These are phyloP conservation scores for Lentinus tigrinus DNA, from an alignment of 768 basidiomycete genomes.

Conservation along the genomic window DNA sequence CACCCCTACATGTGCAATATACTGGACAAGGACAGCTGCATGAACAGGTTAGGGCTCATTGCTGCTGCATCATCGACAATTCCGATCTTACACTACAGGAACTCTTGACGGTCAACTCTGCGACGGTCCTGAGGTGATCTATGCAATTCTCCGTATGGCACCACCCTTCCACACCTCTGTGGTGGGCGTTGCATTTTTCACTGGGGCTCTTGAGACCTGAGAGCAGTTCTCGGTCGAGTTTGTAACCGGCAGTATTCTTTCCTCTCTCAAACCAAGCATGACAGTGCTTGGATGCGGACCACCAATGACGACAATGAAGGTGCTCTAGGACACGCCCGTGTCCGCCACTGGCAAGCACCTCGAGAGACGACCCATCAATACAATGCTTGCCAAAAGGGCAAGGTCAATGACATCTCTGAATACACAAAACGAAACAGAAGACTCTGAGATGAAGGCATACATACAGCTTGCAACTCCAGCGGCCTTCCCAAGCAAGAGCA, in stretches of 20 bases:
- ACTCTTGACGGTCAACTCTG: not conserved
- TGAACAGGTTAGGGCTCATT: not conserved
- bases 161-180: not conserved
- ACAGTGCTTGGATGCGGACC: not conserved
- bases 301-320: not conserved
- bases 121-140: not conserved
- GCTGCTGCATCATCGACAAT: not conserved
- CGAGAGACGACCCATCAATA: not conserved
- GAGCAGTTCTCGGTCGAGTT: not conserved
- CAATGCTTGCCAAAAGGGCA: not conserved
- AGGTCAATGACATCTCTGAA: not conserved
- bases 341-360: not conserved
- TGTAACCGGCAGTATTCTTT: not conserved
- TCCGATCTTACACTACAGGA: not conserved
- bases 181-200: not conserved
- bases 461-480: no score
- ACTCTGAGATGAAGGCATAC: no score
- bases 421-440: no score
- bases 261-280: not conserved
- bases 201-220: conserved; percentile 9
- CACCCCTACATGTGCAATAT: not conserved
- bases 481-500: no score
- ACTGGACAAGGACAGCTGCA: not conserved
- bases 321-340: not conserved
- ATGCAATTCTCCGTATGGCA: not conserved